phyloP scores from a whole-genome alignment of 345 rosid genomes.

The Chamaenerion angustifolium region DNA sequence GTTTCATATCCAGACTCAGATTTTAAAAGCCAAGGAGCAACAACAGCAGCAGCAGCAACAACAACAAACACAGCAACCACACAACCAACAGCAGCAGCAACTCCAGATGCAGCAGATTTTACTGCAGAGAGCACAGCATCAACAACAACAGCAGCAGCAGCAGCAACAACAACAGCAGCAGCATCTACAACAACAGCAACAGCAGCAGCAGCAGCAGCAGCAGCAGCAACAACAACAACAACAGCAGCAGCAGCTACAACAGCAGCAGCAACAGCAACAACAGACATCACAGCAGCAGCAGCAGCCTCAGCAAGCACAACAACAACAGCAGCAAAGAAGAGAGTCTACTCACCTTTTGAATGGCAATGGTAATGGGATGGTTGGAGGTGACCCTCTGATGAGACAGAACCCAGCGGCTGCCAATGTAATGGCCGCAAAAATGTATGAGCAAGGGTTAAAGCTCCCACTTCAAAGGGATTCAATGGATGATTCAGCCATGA shows the following conservation, averaged over 20 bases:
- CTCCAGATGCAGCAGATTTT: slow-evolving; percentile 17
- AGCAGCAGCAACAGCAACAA: slow-evolving; percentile 27
- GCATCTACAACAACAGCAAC: slow-evolving; percentile 40
- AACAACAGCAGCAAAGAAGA: slow-evolving; percentile 56
- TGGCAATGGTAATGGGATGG: slow-evolving; percentile 70
- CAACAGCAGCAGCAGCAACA: slow-evolving; percentile 42
- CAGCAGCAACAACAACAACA: slow-evolving; percentile 43
- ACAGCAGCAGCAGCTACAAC: slow-evolving; percentile 39
- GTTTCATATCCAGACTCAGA: slow-evolving; percentile 28
- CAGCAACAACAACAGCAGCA: slow-evolving; percentile 33
- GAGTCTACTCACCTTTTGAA: slow-evolving; percentile 70
- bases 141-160: slow-evolving; percentile 33
- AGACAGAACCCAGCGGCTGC: slow-evolving; percentile 67
- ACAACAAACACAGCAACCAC: slow-evolving; percentile 7
- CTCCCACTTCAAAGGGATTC: slow-evolving; percentile 66
- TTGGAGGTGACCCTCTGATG: slow-evolving; percentile 59
- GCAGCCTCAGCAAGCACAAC: slow-evolving; percentile 32
- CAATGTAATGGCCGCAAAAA: slow-evolving; percentile 56
- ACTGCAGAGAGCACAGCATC: slow-evolving; percentile 12
- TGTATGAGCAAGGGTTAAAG: slow-evolving; percentile 69
- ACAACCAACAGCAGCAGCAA: slow-evolving; percentile 29
- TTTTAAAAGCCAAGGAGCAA: slow-evolving; percentile 25
- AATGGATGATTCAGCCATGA: slow-evolving; percentile 58
- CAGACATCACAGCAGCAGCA: slow-evolving; percentile 38
- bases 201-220: slow-evolving; percentile 26